Evolutionary conservation across 192 early-diverging fungal genomes (phyloP).

Genomic region (Paraglomus brasilianum): DNA sequence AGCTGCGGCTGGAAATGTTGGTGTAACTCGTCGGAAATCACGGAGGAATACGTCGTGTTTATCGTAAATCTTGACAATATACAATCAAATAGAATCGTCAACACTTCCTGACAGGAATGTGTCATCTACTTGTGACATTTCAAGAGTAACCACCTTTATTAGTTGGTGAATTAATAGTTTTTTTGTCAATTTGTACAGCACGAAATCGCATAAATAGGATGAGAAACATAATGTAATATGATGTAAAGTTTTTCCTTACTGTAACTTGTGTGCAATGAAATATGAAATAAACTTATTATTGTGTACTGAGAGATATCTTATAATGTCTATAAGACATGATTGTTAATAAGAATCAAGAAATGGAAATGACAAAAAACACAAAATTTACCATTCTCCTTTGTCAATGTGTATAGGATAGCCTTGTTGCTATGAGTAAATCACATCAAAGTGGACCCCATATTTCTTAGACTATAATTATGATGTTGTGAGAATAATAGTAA

Average conservation of each 20-base stretch:
- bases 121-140: conserved; percentile 83
- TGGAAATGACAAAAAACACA: conserved; percentile 10
- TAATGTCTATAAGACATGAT: conserved; percentile 54
- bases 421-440: conserved; percentile 82
- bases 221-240: background rate
- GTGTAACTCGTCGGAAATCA: too few species aligned
- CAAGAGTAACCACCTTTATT: conserved; percentile 72
- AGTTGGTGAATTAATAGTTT: background rate
- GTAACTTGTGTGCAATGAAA: conserved; percentile 81
- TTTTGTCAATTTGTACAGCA: background rate
- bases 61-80: too few species aligned
- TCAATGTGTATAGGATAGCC: conserved; percentile 87
- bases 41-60: too few species aligned
- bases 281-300: conserved; percentile 94
- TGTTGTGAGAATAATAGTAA: too few species aligned
- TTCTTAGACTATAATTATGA: conserved; percentile 68
- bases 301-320: conserved; percentile 91
- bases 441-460: conserved; percentile 86
- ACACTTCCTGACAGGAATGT: conserved; percentile 73
- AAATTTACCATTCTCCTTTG: conserved; percentile 80
- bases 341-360: background rate
- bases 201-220: too few species aligned
- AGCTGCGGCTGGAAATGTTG: too few species aligned
- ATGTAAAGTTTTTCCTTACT: conserved; percentile 40
- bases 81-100: conserved; percentile 78